phyloP scores from a whole-genome alignment of 192 early-diverging fungal species.

The Cetraspora pellucida region DNA sequence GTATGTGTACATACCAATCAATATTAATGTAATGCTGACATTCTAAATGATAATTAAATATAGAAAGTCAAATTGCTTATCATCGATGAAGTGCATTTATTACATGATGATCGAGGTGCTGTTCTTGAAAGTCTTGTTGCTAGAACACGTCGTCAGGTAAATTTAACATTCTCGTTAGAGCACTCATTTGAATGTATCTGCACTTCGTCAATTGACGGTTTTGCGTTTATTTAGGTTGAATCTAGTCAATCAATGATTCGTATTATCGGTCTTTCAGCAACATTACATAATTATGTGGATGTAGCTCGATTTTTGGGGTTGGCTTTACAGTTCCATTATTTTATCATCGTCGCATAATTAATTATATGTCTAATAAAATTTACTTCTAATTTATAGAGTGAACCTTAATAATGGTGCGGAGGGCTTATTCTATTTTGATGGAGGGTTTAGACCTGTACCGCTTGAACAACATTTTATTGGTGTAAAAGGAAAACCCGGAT shows the following conservation, averaged over 20 bases:
- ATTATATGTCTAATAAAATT: background rate
- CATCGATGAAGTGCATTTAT: constrained; percentile 96
- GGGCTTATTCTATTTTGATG: constrained; percentile 97
- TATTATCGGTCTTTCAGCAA: constrained; percentile 96
- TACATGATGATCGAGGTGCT: constrained; percentile 95
- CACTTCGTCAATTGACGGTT: background rate
- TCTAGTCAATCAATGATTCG: constrained; percentile 93
- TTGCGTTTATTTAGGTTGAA: constrained; percentile 54
- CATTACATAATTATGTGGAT: constrained; percentile 97
- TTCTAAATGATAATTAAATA: constrained; percentile 10
- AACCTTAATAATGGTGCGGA: constrained; percentile 11
- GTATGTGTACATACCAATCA: background rate
- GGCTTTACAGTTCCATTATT: background rate
- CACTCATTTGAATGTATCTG: background rate
- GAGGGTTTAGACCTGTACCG: constrained; percentile 92
- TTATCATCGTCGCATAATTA: background rate
- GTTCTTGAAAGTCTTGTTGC: constrained; percentile 97
- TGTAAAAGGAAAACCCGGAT: constrained; percentile 85
- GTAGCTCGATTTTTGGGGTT: constrained; percentile 88
- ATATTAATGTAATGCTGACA: background rate
- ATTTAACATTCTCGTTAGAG: background rate
- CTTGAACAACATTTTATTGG: constrained; percentile 96
- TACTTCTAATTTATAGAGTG: background rate
- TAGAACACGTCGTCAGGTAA: constrained; percentile 84
- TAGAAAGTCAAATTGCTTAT: constrained; percentile 92